Conservation (phyloP, 2,329 filamentous ascomycete genomes). For the Albophoma yamanashiensis region DNA sequence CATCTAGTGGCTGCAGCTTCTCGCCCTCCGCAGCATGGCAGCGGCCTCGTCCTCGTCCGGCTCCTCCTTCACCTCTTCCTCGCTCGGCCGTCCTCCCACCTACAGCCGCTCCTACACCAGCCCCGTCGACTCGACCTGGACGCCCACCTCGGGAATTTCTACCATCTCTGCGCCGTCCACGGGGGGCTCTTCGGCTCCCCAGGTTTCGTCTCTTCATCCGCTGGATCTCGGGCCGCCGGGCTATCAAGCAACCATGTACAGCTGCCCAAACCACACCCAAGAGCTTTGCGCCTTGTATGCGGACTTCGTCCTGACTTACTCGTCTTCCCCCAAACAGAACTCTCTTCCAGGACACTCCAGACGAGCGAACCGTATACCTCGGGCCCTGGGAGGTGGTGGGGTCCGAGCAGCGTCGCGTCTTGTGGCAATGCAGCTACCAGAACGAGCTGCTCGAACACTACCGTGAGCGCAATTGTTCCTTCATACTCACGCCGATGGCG, state of each 20-base stretch:
- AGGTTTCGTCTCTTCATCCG: slow-evolving; percentile 26
- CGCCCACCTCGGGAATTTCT: slow-evolving; percentile 31
- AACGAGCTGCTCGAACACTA: slow-evolving; percentile 41
- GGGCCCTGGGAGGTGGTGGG: slow-evolving; percentile 42
- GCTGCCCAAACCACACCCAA: not conserved
- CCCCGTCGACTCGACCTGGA: slow-evolving; percentile 33
- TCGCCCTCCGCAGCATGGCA: slow-evolving; percentile 20
- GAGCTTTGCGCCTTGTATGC: slow-evolving; percentile 1
- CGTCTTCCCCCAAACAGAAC: slow-evolving; percentile 22
- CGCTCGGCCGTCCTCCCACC: slow-evolving; percentile 28
- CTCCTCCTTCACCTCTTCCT: slow-evolving; percentile 37
- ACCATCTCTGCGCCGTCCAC: slow-evolving; percentile 32
- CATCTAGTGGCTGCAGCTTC: slow-evolving; percentile 1
- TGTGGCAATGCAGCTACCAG: slow-evolving; percentile 43
- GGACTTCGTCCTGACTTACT: slow-evolving; percentile 6
- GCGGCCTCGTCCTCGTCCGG: slow-evolving; percentile 32
- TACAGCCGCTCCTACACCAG: slow-evolving; percentile 30
- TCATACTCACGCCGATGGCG: not conserved
- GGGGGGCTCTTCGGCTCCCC: slow-evolving; percentile 19
- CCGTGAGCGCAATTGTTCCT: slow-evolving; percentile 21
- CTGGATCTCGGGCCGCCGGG: slow-evolving; percentile 42
- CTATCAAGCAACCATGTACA: slow-evolving; percentile 43
- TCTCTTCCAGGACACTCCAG: slow-evolving; percentile 37
- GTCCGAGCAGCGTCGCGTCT: slow-evolving; percentile 34
- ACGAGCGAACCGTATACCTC: slow-evolving; percentile 39